Percentiles rank a stretch among this genome's conserved stretches.
These are phyloP conservation scores for Schizophyllum commune DNA, from an alignment of 1,284 basidiomycete species.

Conservation along the genomic window DNA sequence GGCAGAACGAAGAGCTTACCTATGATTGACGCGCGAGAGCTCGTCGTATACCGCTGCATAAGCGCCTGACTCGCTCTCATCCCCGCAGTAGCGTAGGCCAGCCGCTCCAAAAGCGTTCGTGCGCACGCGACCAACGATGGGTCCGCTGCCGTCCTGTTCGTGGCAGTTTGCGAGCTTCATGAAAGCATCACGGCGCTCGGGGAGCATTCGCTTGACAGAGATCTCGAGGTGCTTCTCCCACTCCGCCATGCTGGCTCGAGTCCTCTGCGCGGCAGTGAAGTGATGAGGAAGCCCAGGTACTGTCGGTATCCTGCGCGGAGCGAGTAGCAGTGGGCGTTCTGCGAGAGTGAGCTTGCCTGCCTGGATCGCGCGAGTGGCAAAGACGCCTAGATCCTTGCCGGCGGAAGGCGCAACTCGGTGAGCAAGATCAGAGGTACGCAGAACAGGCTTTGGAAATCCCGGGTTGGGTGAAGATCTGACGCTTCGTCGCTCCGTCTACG, in stretches of 20 bases:
- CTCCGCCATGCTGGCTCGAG: not conserved
- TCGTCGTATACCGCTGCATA: slow-evolving; percentile 16
- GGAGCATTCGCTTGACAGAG: slow-evolving; percentile 5
- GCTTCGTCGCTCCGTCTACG: not conserved
- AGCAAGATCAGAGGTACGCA: not conserved
- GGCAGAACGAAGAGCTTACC: slow-evolving; percentile 14
- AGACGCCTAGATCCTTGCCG: slow-evolving; percentile 14
- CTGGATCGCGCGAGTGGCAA: slow-evolving; percentile 14
- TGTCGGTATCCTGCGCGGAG: not conserved
- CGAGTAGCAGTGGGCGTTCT: slow-evolving; percentile 9
- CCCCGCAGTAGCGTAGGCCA: slow-evolving; percentile 2
- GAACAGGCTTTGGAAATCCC: slow-evolving; percentile 11
- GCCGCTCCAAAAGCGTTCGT: slow-evolving; percentile 18
- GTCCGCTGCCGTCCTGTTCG: slow-evolving; percentile 15
- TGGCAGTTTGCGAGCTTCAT: slow-evolving; percentile 15
- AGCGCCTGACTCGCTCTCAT: slow-evolving; percentile 5
- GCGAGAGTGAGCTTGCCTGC: slow-evolving; percentile 14
- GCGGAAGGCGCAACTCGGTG: not conserved
- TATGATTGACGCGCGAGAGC: slow-evolving; percentile 22
- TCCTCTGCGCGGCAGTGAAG: slow-evolving; percentile 1
- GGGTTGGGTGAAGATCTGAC: slow-evolving; percentile 1
- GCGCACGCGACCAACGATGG: slow-evolving; percentile 14
- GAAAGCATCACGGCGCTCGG: slow-evolving; percentile 7
- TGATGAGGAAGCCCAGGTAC: not conserved
- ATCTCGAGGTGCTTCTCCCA: slow-evolving; percentile 4